A percentile compares a stretch with the other conserved stretches of the same genome.
Evolutionary conservation across 108 stramenopile species (phyloP).

Genomic region (Stephanodiscus minutulus): DNA sequence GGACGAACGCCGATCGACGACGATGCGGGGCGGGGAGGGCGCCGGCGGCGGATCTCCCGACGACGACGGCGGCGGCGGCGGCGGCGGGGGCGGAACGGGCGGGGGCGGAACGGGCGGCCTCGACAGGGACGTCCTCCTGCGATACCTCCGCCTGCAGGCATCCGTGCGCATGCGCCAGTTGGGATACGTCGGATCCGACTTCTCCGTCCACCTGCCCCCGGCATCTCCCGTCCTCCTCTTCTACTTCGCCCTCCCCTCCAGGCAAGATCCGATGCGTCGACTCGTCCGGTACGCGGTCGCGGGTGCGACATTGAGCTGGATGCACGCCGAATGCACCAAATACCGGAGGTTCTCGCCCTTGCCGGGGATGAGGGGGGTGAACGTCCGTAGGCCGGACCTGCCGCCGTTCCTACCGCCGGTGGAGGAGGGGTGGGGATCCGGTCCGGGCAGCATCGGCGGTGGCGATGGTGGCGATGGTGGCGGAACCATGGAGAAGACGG

Average conservation of each 20-base stretch:
- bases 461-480: conserved; percentile 7
- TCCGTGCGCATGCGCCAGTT: conserved; percentile 45
- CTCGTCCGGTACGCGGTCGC: conserved; percentile 30
- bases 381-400: conserved; percentile 57
- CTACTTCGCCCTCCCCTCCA: conserved; percentile 56
- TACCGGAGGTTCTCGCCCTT: conserved; percentile 62
- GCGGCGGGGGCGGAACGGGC: conserved; percentile 1
- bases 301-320: conserved; percentile 73
- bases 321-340: conserved; percentile 68
- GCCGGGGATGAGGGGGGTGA: conserved; percentile 47
- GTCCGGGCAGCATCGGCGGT: background rate
- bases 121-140: conserved; percentile 31
- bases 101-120: background rate
- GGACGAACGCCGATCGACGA: background rate
- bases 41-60: background rate
- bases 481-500: no score
- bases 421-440: conserved; percentile 7
- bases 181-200: conserved; percentile 54
- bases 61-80: background rate
- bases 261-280: conserved; percentile 27
- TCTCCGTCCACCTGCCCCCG: conserved; percentile 83
- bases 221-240: conserved; percentile 68
- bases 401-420: conserved; percentile 80
- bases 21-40: no score
- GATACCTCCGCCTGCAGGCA: conserved; percentile 42